Evolutionary conservation across 208 protist genomes (phyloP), one percentile per base, ranked within the genome.

Genomic region (Crithidia fasciculata): DNA sequence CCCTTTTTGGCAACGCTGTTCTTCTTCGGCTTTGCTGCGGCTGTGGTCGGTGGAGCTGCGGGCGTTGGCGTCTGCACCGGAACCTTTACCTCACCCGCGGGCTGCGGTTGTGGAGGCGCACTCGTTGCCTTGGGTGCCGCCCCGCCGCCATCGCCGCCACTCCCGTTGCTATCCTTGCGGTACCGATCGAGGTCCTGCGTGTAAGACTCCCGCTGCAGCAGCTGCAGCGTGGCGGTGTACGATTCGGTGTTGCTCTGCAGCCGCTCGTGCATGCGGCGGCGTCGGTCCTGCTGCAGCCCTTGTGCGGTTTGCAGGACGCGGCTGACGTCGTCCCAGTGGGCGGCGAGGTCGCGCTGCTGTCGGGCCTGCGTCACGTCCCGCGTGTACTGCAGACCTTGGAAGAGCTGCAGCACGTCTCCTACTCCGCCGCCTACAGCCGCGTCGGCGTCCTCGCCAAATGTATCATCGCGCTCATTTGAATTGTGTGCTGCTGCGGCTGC

Each of bases 281-380:
- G 80, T 3, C 90, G 71, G 49, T 91, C 82, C 19, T 61, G 71
- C 56, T 90, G 79, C 3, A 92, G 49, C 44, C 78, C 81, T 56
- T 89, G 81, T 19, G 84, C 71, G 36, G 87, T 95, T 37, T 84
- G 83, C 10, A 91, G n/a, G 10, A 95, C 82, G 40, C 89, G 88
- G 36, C 69, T 83, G 5, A 95, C 85, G 55, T 81, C 83, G 37
- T 82, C 82, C 87, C 87, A 93, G 43, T 86, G 79, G 44, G 83
- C 84, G 41, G 67, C 66, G n/a, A 91, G 12, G 13, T 83, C 60
- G 60, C 84, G 83, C 75, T 82, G 78, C 10, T 78, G 59, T 12
- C 82, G 85, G 10, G 69, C 78, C 43, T 85, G 75, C 8, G 73
- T 66, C 43, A 82, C 82, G 13, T 73, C 57, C 50, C 81, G 73